Conservation (phyloP, 2,329 filamentous ascomycete genomes). For the Colletotrichum sp. region DNA sequence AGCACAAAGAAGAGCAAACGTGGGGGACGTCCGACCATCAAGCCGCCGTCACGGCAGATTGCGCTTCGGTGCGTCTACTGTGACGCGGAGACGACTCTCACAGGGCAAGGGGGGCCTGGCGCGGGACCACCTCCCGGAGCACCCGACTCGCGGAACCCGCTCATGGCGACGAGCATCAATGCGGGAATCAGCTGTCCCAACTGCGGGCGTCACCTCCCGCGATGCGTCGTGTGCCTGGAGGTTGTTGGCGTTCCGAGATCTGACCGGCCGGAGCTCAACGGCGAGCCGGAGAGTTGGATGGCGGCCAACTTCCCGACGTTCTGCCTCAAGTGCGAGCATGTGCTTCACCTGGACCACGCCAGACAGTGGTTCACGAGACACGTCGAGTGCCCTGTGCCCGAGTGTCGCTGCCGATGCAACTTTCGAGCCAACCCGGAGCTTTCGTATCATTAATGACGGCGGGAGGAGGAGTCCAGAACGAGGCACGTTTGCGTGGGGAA, state of each 20-base stretch:
- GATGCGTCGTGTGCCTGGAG: constrained; percentile 72
- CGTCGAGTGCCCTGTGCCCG: constrained; percentile 70
- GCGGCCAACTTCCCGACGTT: constrained; percentile 71
- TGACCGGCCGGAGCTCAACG: constrained; percentile 58
- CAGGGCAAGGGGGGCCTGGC: constrained; percentile 17
- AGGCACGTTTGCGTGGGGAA: not conserved
- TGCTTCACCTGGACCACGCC: constrained; percentile 71
- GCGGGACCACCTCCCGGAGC: constrained; percentile 11
- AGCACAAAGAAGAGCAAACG: constrained; percentile 73
- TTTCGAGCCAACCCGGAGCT: constrained; percentile 65
- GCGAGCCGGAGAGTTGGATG: constrained; percentile 50
- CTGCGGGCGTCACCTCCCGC: constrained; percentile 70
- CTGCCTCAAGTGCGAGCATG: constrained; percentile 72
- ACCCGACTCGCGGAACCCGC: constrained; percentile 53
- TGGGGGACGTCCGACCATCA: constrained; percentile 67
- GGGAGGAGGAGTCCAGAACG: not conserved
- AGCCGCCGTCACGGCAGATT: constrained; percentile 71
- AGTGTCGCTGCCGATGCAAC: constrained; percentile 71
- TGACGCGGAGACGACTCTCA: constrained; percentile 58
- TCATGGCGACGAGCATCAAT: constrained; percentile 61
- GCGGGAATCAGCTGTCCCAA: constrained; percentile 69
- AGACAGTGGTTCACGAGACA: constrained; percentile 70
- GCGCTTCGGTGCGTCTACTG: constrained; percentile 81
- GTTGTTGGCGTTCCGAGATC: constrained; percentile 69
- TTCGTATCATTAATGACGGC: constrained; percentile 46